These are phyloP conservation scores for Volvariella volvacea DNA, from an alignment of 1,284 basidiomycete species.

Conservation along the genomic window DNA sequence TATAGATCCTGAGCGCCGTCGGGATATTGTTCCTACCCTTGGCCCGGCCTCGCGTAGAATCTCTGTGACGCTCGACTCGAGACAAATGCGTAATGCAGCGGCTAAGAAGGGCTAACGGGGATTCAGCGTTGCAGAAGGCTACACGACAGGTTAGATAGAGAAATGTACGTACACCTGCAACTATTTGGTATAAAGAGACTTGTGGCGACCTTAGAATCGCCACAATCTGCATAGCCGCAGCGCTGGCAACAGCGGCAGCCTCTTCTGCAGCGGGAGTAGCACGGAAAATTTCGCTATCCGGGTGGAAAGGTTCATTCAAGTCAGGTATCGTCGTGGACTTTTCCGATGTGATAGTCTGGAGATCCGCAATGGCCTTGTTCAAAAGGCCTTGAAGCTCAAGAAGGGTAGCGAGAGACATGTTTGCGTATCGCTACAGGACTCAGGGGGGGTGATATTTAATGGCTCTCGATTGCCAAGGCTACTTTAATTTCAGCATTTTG, in stretches of 20 bases:
- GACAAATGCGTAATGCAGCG: conserved; percentile 19
- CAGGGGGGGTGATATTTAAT: no score
- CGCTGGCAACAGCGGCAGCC: conserved; percentile 24
- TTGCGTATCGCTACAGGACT: no score
- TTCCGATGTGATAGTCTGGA: conserved; percentile 16
- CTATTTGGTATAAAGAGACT: conserved; percentile 17
- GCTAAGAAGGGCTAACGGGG: conserved; percentile 13
- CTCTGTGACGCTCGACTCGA: conserved; percentile 28
- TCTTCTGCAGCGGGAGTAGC: conserved; percentile 19
- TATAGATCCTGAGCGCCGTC: neutral
- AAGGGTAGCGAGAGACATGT: conserved; percentile 7
- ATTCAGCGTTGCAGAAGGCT: neutral
- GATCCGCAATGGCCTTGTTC: conserved; percentile 13
- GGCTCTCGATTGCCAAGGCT: no score
- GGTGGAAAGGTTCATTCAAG: conserved; percentile 20
- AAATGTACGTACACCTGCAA: conserved; percentile 21
- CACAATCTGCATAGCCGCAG: conserved; percentile 30
- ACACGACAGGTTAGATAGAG: conserved; percentile 6
- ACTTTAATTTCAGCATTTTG: no score
- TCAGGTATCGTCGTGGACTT: conserved; percentile 15
- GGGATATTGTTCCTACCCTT: conserved; percentile 15
- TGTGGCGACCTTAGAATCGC: conserved; percentile 25
- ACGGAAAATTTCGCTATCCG: conserved; percentile 23
- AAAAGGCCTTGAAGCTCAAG: conserved; percentile 17
- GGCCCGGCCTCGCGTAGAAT: conserved; percentile 30